phyloP scores from a whole-genome alignment of 768 basidiomycete species.

The Gautieria morchelliformis region DNA sequence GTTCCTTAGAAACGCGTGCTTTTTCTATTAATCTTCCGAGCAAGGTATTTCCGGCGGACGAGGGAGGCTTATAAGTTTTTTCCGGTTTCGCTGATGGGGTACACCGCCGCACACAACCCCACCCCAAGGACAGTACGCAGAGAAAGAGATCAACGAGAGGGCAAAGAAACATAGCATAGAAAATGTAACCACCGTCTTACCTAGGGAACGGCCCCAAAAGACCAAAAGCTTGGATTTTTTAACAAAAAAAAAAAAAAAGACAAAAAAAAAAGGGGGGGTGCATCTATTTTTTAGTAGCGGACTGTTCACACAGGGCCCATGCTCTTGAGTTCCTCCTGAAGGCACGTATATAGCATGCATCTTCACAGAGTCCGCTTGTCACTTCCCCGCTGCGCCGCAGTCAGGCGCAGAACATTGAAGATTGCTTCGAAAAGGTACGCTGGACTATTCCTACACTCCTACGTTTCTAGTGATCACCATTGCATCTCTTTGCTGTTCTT shows the following conservation, averaged over 20 bases:
- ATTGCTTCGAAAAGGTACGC: constrained; percentile 57
- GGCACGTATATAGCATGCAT: constrained; percentile 41
- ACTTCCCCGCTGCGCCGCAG: constrained; percentile 66
- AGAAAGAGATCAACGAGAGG: no score
- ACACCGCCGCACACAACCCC: no score
- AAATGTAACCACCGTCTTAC: no score
- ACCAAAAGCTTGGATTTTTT: no score
- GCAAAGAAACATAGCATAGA: no score
- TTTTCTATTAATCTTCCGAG: background rate
- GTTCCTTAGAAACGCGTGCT: background rate
- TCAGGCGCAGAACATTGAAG: constrained; percentile 66
- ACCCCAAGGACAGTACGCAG: no score
- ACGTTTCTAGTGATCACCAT: background rate
- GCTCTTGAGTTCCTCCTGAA: background rate
- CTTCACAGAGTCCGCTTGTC: constrained; percentile 56
- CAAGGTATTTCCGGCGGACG: constrained; percentile 28
- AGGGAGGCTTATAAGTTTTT: background rate
- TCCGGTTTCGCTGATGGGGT: no score
- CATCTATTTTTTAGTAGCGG: no score
- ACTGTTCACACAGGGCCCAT: constrained; percentile 31
- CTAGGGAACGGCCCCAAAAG: no score
- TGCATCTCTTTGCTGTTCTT: background rate
- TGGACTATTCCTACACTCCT: background rate
- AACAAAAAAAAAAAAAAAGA: no score
- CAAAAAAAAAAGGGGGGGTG: no score